These are phyloP conservation scores for Danielia reshetovae DNA, from an alignment of 805 yeast species.

Conservation along the genomic window DNA sequence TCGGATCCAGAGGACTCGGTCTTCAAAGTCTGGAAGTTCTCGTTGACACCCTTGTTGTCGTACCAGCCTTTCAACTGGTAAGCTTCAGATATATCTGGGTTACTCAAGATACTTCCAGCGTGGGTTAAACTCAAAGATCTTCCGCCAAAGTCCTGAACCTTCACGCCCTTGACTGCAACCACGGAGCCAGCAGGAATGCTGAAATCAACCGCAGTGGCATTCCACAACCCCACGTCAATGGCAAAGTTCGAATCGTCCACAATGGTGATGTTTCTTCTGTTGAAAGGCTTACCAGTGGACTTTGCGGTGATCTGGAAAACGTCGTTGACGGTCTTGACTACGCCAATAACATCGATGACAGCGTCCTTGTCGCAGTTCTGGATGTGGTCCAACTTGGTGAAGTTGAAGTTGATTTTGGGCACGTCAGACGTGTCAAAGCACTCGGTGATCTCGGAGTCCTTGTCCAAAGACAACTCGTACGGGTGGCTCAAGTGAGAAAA, in stretches of 20 bases:
- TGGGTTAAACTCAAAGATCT: constrained; percentile 77
- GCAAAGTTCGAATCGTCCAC: constrained; percentile 83
- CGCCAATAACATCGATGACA: constrained; percentile 83
- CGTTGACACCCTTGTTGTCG: constrained; percentile 68
- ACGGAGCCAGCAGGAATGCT: constrained; percentile 70
- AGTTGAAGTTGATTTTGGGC: constrained; percentile 76
- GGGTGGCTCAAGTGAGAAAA: constrained; percentile 83
- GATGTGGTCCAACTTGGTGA: constrained; percentile 64
- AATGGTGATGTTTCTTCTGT: constrained; percentile 81
- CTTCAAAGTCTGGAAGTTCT: constrained; percentile 59
- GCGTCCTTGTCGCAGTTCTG: constrained; percentile 67
- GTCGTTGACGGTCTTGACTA: constrained; percentile 72
- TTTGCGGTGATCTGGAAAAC: constrained; percentile 77
- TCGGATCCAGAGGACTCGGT: constrained; percentile 39
- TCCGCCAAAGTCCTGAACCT: constrained; percentile 85
- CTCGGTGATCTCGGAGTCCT: constrained; percentile 71
- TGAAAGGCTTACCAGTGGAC: constrained; percentile 84
- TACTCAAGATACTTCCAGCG: constrained; percentile 67
- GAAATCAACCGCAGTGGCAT: constrained; percentile 78
- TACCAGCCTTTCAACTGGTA: constrained; percentile 92
- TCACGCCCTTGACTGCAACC: constrained; percentile 88
- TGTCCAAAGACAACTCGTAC: constrained; percentile 79
- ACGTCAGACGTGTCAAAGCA: constrained; percentile 59
- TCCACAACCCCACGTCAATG: constrained; percentile 85
- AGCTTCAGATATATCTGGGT: constrained; percentile 89